A percentile compares a stretch with the other conserved stretches of the same genome.
Evolutionary conservation across 2,329 filamentous ascomycete genomes (phyloP).

Genomic region (Lizonia empirigonia): DNA sequence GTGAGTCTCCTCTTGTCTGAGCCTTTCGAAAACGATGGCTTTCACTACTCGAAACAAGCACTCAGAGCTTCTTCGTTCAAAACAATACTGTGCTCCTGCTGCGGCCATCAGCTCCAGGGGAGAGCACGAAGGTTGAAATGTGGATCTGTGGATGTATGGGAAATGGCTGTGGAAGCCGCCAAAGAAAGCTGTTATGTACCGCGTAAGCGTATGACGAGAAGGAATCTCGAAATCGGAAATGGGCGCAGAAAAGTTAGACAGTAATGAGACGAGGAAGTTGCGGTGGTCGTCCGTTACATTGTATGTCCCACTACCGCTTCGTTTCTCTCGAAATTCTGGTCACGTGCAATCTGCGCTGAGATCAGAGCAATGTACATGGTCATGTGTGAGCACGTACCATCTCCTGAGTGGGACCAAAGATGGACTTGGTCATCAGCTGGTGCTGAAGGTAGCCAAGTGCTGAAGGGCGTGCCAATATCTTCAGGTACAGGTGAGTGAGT

Average conservation of each 20-base stretch:
- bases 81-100: conserved; percentile 43
- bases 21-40: conserved; percentile 36
- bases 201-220: conserved; percentile 37
- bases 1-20: conserved; percentile 32
- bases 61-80: conserved; percentile 38
- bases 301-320: conserved; percentile 29
- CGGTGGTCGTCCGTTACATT: conserved; percentile 37
- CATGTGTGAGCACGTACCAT: conserved; percentile 14
- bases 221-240: conserved; percentile 38
- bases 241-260: conserved; percentile 26
- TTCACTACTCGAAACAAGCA: conserved; percentile 39
- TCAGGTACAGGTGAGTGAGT: conserved; percentile 27
- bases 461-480: conserved; percentile 40
- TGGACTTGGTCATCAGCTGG: conserved; percentile 36
- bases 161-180: conserved; percentile 42
- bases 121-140: conserved; percentile 38
- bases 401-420: conserved; percentile 25
- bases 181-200: conserved; percentile 42
- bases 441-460: conserved; percentile 39
- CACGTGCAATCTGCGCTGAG: neutral
- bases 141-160: conserved; percentile 43
- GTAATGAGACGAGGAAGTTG: conserved; percentile 27
- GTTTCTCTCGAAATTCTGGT: conserved; percentile 25
- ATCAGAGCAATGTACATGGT: neutral
- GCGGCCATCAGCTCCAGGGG: conserved; percentile 43